Evolutionary conservation across 2,329 filamentous ascomycete species (phyloP), one percentile per base, ranked within the genome.

Genomic region (Ceratocystis albifundus): DNA sequence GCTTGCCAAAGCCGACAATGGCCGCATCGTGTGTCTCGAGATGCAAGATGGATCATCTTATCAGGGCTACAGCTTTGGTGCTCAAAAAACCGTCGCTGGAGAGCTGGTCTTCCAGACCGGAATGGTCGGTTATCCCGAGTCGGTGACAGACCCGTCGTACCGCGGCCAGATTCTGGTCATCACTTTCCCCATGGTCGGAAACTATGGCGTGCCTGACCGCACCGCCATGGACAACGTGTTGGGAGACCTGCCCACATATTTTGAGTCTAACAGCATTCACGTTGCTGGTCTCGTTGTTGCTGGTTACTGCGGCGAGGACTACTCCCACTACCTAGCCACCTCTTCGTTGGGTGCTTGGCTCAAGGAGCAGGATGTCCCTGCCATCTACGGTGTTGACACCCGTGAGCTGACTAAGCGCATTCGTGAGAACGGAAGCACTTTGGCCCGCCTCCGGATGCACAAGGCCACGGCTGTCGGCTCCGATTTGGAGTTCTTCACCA

Each of bases 81-180:
- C 93, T 70, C 83, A 90, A 74, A 96, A 92, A 83, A 96, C 90
- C 79, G 86, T 95, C 73, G 89, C 93, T 71, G 94, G 94, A 76
- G 94, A 99, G 82, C 82, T 99, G 75, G 94, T 99, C 78, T 99
- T 99, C 80, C 93, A 97, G 83, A 99, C 94, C 67, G 94, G 94
- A 77, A 96, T 97, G 92, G 94, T 97, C 72, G 94, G 94, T 74
- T 99, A 99, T 76, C 92, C 94, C 53, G 94, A 99, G 81, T 95
- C 88, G 61, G 82, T 94, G 72, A 93, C 89, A 69, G 89, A 94
- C 74, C 89, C 89, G 71, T 93, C 89, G 62, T 93, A 94, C 77
- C 87, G 88, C 62, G 89, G 89, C 69, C 93, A 99, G 79, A 96
- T 99, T 72, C 83, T 99, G 72, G 92, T 97, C 77, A 86, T 97